phyloP scores from a whole-genome alignment of 495 filamentous ascomycete species.

The Neurospora sp. region DNA sequence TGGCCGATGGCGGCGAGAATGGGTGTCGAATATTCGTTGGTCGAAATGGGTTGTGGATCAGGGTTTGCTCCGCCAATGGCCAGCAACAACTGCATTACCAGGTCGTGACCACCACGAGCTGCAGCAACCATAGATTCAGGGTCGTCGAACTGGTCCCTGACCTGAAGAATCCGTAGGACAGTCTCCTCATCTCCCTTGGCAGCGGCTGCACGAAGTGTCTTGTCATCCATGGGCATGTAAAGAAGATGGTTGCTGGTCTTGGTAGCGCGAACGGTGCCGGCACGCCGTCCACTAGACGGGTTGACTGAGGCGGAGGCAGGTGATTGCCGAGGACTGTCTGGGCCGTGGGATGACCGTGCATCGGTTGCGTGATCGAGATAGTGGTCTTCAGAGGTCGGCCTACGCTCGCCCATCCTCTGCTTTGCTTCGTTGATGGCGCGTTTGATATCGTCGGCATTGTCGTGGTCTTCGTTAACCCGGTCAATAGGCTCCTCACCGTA shows the following conservation, averaged over 20 bases:
- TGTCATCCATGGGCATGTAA: constrained; percentile 46
- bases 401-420: constrained; percentile 36
- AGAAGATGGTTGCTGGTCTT: constrained; percentile 46
- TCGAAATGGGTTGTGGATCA: constrained; percentile 56
- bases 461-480: constrained; percentile 57
- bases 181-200: constrained; percentile 72
- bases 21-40: constrained; percentile 63
- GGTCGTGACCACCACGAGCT: constrained; percentile 82
- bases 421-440: constrained; percentile 42
- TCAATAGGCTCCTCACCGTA: constrained; percentile 83
- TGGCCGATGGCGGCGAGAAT: constrained; percentile 91
- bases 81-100: constrained; percentile 74
- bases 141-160: constrained; percentile 58
- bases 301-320: constrained; percentile 29
- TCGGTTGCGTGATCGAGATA: constrained; percentile 40
- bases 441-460: constrained; percentile 51
- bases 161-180: constrained; percentile 69
- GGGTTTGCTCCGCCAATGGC: constrained; percentile 70
- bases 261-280: constrained; percentile 36
- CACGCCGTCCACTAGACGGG: constrained; percentile 26
- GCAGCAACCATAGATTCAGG: constrained; percentile 80
- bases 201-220: constrained; percentile 72
- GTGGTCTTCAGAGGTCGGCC: constrained; percentile 56
- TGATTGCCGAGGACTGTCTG: constrained; percentile 57
- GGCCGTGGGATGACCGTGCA: constrained; percentile 54